Base-by-base conservation (phyloP, 1,139 yeast species). In the Pichia sp. region DNA sequence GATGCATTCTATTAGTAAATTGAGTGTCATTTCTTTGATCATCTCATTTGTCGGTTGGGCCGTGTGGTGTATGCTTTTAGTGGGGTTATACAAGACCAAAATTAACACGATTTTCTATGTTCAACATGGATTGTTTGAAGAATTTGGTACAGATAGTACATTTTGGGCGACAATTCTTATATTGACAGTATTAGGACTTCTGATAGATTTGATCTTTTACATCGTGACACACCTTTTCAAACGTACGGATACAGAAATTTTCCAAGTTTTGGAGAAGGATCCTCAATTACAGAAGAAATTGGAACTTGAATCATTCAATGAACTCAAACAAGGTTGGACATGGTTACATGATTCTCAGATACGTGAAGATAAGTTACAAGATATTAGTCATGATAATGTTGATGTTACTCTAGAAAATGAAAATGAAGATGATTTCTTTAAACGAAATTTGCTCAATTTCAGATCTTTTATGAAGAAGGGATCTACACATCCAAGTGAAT, bases 1-100 rank as follows among this genome's bases (percentile, higher is more conserved):
- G 50, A 85, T 85, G 79, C 93, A 83, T 48, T 74, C 82, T 48
- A 67, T 87, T 40, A 82, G 82, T 15, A 69, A 86, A 67, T 53
- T 86, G 27, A 78, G 83, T n/a, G 66, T 76, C 52, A 77, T 78
- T 0, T 77, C 91, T 2, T 69, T 78, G 42, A 55, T 73, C 13
- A 69, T 87, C n/a, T 85, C 96, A 1, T 77, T 78, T 34, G 77
- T 82, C 14, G 98, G 97, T 0, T 93, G 93, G 77, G 66, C 81
- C n/a, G 47, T 78, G 6, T 91, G 96, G 96, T 78, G 85, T 56
- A 69, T 83, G 41, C 59, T 87, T 30, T 71, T 91, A 40, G 84
- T 91, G 56, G 70, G 68, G 7, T 61, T 88, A 16, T 82, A 85
- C 55, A 63, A 75, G 33, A 60, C 69, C 17, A 72, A 70, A 41